Evolutionary conservation across 495 filamentous ascomycete species (phyloP), one percentile per base, ranked within the genome.

Genomic region (Letharia lupina): DNA sequence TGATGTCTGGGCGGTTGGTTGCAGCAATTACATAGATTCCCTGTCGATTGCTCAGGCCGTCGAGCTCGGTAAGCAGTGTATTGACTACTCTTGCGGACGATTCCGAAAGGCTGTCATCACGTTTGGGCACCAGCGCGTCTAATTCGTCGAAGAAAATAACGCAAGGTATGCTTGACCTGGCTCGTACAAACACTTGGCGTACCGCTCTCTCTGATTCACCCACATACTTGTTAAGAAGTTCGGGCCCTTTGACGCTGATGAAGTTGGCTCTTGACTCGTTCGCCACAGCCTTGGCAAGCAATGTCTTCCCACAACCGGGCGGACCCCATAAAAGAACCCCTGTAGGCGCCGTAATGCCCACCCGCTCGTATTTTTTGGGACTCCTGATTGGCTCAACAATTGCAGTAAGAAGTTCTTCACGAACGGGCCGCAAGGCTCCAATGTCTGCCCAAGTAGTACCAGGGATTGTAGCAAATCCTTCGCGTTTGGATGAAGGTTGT

Each of bases 91-190:
- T 84, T 13, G 91, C 86, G 60, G 88, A 90, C 42, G 90, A 87
- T 73, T 98, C 92, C 18, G 87, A 89, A 13, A 91, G 81, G 7
- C 86, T 85, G 65, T 91, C 89, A 70, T 92, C 91, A 52, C 94
- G 87, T 48, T 84, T 85, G 1, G 95, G 93, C 0, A 93, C 91
- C 8, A 98, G 81, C 6, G 94, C 92, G 71, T 98, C 94, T 42
- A 98, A 81, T 75, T 98, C 94, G 76, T 98, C 94, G 74, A 98
- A 98, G 83, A 98, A 98, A 66, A 98, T 87, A 59, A 98, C 90
- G 73, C 93, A 97, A 31, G 94, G 94, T 2, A 94, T 83, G 11
- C 86, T 90, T 1, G 89, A 89, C 37, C 93, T 84, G 13, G 94
- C 94, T 18, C 94, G 88, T 58, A 87, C 84, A 73, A 98, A 98